Evolutionary conservation across 495 filamentous ascomycete genomes (phyloP).

Genomic region (Penicillium malachiteum): DNA sequence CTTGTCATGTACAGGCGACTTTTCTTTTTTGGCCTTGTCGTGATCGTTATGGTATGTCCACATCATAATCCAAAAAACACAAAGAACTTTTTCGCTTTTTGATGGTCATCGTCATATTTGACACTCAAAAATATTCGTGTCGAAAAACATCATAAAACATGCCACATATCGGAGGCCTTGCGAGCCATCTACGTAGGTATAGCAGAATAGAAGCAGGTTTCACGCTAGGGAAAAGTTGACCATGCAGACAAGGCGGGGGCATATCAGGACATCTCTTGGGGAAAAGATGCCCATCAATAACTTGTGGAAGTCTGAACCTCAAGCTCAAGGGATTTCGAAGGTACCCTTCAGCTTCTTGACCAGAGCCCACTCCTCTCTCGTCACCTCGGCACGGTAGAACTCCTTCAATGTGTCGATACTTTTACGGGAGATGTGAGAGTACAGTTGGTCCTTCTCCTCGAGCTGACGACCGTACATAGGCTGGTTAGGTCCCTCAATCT

Average conservation of each 20-base stretch:
- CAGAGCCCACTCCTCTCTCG: conserved; percentile 88
- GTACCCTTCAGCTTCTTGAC: conserved; percentile 92
- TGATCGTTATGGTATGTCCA: conserved; percentile 36
- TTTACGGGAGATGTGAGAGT: conserved; percentile 78
- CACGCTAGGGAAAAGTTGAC: neutral
- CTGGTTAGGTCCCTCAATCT: conserved; percentile 95
- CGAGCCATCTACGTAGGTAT: neutral
- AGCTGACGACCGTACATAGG: conserved; percentile 93
- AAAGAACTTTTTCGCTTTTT: conserved; percentile 23
- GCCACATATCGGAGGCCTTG: conserved; percentile 1
- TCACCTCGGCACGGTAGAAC: conserved; percentile 87
- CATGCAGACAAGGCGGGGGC: neutral
- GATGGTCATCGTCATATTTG: conserved; percentile 19
- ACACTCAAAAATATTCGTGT: neutral
- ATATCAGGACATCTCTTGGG: neutral
- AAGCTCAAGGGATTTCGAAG: conserved; percentile 78
- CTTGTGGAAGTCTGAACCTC: neutral
- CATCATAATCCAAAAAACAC: conserved; percentile 19
- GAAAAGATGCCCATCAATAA: neutral
- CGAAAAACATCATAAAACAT: conserved; percentile 4
- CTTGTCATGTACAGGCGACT: conserved; percentile 33
- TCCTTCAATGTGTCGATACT: conserved; percentile 96
- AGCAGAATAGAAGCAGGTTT: neutral
- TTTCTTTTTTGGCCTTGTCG: conserved; percentile 26
- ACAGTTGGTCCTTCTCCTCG: conserved; percentile 88